Conservation (phyloP, 768 basidiomycete genomes). For the Leucogyrophana mollusca region DNA sequence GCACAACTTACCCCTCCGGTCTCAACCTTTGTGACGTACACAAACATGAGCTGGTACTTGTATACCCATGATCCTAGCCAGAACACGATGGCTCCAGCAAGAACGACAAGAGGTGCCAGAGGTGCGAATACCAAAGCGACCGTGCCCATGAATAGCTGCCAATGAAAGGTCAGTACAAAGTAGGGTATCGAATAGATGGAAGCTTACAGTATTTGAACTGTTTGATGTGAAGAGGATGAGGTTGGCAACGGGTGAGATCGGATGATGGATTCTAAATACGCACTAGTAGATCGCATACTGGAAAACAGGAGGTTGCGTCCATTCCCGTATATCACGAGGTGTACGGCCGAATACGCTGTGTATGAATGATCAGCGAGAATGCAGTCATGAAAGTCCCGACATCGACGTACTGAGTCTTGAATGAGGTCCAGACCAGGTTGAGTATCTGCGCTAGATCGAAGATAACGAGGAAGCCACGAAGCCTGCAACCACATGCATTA, state of each 20-base stretch:
- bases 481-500: constrained; percentile 35
- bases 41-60: constrained; percentile 98
- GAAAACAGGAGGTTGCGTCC: constrained; percentile 89
- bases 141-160: constrained; percentile 83
- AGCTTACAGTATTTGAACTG: constrained; percentile 58
- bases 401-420: constrained; percentile 72
- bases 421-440: constrained; percentile 82
- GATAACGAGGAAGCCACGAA: constrained; percentile 91
- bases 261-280: constrained; percentile 31
- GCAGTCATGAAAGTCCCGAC: not conserved
- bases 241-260: not conserved
- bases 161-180: constrained; percentile 7
- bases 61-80: constrained; percentile 87
- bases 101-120: constrained; percentile 84
- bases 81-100: constrained; percentile 82
- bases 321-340: constrained; percentile 85
- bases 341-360: constrained; percentile 82
- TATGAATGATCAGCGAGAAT: not conserved
- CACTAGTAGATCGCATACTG: constrained; percentile 84
- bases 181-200: constrained; percentile 1
- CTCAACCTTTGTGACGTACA: constrained; percentile 85
- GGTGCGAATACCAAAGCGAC: constrained; percentile 95
- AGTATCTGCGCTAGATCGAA: constrained; percentile 96
- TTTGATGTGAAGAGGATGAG: constrained; percentile 9
- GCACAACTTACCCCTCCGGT: constrained; percentile 77